Conservation (phyloP, 2,329 filamentous ascomycete species). For the Aspergillus aculeatus region DNA sequence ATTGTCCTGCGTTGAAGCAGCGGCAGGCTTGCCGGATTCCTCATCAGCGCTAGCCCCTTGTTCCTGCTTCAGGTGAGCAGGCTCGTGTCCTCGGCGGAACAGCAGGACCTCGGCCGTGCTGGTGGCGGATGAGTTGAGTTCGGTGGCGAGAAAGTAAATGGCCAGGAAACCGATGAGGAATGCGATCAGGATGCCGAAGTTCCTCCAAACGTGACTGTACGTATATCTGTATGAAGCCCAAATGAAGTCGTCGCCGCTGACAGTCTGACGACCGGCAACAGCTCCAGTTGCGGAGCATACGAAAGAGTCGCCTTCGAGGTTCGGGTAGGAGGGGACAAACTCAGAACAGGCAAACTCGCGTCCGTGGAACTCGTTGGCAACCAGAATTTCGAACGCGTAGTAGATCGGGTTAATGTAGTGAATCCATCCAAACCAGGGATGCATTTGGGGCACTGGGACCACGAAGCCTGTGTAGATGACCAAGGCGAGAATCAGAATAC, state of each 20-base stretch:
- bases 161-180: conserved; percentile 60
- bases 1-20: not conserved
- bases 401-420: conserved; percentile 74
- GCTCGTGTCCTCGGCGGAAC: conserved; percentile 7
- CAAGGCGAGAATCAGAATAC: conserved; percentile 45
- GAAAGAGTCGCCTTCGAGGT: conserved; percentile 37
- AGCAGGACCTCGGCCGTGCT: conserved; percentile 57
- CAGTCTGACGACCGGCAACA: conserved; percentile 51
- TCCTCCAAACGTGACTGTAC: conserved; percentile 62
- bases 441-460: conserved; percentile 57
- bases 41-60: conserved; percentile 1
- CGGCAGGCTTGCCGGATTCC: not conserved
- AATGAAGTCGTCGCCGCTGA: conserved; percentile 62
- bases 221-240: conserved; percentile 56
- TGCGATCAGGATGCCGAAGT: conserved; percentile 66
- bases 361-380: conserved; percentile 77
- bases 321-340: conserved; percentile 49
- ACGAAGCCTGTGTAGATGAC: conserved; percentile 52
- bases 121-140: conserved; percentile 58
- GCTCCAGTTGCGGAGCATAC: conserved; percentile 61
- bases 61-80: conserved; percentile 2
- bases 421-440: conserved; percentile 76
- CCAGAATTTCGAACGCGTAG: conserved; percentile 77
- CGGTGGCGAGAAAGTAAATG: conserved; percentile 53
- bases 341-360: conserved; percentile 56